Conservation (phyloP, 495 filamentous ascomycete species). For the Haplographium delicatum region DNA sequence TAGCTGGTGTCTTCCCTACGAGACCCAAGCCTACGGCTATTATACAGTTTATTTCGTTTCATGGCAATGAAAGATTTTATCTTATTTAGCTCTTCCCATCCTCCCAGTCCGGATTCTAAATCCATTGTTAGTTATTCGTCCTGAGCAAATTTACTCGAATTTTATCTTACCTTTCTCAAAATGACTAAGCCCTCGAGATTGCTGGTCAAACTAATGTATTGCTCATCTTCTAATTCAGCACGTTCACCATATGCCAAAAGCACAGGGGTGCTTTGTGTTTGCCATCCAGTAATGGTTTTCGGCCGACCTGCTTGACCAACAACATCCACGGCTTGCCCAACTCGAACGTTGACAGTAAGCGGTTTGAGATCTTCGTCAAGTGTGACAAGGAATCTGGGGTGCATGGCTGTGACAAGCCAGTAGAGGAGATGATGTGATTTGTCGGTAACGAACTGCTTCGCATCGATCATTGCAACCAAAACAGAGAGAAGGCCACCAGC, state of each 20-base stretch:
- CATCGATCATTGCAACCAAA: slow-evolving; percentile 85
- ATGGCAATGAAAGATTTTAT: slow-evolving; percentile 1
- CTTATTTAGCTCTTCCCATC: slow-evolving; percentile 24
- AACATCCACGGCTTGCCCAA: slow-evolving; percentile 96
- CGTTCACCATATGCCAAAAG: slow-evolving; percentile 88
- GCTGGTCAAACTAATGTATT: slow-evolving; percentile 87
- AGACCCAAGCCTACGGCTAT: slow-evolving; percentile 22
- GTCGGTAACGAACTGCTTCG: slow-evolving; percentile 87
- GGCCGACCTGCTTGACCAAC: slow-evolving; percentile 94
- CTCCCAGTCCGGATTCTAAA: slow-evolving; percentile 28
- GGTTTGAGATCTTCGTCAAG: slow-evolving; percentile 93
- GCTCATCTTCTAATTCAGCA: slow-evolving; percentile 94
- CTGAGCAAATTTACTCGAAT: not conserved
- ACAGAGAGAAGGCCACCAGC: slow-evolving; percentile 87
- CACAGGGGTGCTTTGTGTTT: slow-evolving; percentile 97
- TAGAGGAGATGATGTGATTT: slow-evolving; percentile 94
- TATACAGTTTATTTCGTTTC: slow-evolving; percentile 27
- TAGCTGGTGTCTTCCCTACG: slow-evolving; percentile 18
- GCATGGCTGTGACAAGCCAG: slow-evolving; percentile 96
- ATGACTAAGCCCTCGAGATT: slow-evolving; percentile 94
- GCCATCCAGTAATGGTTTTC: slow-evolving; percentile 99
- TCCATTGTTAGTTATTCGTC: slow-evolving; percentile 5
- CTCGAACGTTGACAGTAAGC: slow-evolving; percentile 89
- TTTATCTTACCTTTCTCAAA: slow-evolving; percentile 75
- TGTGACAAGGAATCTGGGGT: slow-evolving; percentile 91